These are phyloP conservation scores for Xylariaceae sp. DNA, from an alignment of 2,329 filamentous ascomycete species.

Conservation along the genomic window DNA sequence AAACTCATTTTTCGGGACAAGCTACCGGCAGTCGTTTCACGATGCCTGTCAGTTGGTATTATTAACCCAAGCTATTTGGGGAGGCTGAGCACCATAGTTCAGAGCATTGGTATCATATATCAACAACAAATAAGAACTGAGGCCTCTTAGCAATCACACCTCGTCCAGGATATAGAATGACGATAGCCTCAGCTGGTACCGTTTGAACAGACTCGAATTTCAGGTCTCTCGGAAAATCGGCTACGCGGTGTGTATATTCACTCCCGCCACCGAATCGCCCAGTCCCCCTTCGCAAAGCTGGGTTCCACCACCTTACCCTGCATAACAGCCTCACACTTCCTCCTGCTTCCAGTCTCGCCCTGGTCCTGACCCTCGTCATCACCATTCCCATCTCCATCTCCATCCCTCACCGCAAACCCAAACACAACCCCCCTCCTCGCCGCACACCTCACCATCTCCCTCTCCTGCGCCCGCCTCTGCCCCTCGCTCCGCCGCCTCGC, in stretches of 20 bases:
- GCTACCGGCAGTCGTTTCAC: too few relatives aligned
- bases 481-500: conserved; percentile 44
- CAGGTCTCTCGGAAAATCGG: too few relatives aligned
- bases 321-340: conserved; percentile 57
- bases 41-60: too few relatives aligned
- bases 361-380: conserved; percentile 2
- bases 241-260: background rate
- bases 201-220: too few relatives aligned
- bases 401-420: conserved; percentile 34
- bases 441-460: conserved; percentile 19
- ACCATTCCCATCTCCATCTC: conserved; percentile 6
- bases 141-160: too few relatives aligned
- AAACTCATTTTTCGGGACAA: too few relatives aligned
- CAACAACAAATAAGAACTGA: too few relatives aligned
- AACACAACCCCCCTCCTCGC: conserved; percentile 58
- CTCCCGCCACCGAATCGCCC: conserved; percentile 54
- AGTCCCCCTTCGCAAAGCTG: conserved; percentile 58
- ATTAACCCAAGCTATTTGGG: too few relatives aligned
- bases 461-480: conserved; percentile 40
- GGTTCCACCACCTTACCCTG: conserved; percentile 53
- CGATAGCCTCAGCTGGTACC: too few relatives aligned
- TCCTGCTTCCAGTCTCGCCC: conserved; percentile 18
- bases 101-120: too few relatives aligned
- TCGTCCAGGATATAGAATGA: too few relatives aligned
- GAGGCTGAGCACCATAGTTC: too few relatives aligned